phyloP scores from a whole-genome alignment of 2,329 filamentous ascomycete genomes.

The Aureobasidium sp. region DNA sequence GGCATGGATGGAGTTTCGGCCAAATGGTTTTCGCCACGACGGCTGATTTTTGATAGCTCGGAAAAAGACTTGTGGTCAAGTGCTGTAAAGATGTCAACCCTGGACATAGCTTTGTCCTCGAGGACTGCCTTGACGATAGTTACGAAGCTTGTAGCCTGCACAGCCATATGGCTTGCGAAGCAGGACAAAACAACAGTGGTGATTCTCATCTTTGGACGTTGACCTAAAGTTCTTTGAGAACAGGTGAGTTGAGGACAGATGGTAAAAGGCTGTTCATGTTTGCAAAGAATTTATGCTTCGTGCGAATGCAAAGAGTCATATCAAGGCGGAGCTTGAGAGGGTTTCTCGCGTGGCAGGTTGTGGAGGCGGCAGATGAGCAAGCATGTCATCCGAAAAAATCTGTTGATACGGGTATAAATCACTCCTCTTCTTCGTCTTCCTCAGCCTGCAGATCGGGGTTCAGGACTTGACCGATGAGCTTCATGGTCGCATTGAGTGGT shows the following conservation, averaged over 20 bases:
- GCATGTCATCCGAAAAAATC: not conserved
- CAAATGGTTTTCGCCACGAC: not conserved
- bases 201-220: not conserved
- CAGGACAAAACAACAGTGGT: not conserved
- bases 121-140: not conserved
- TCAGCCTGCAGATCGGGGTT: slow-evolving; percentile 59
- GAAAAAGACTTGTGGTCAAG: not conserved
- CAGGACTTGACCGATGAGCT: slow-evolving; percentile 81
- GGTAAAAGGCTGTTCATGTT: not conserved
- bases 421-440: slow-evolving; percentile 23
- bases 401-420: not conserved
- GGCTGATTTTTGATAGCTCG: not conserved
- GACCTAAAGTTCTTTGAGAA: not conserved
- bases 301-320: not conserved
- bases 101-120: not conserved
- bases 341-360: not conserved
- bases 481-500: slow-evolving; percentile 68
- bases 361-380: not conserved
- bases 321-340: not conserved
- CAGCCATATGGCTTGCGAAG: not conserved
- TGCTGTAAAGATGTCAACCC: not conserved
- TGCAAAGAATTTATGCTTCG: not conserved
- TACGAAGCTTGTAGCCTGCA: not conserved
- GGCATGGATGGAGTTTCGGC: not conserved
- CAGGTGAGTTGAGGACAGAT: not conserved